Evolutionary conservation across 73 alveolate species (phyloP), one percentile per base, ranked within the genome.

Genomic region (Tetrahymena borealis): DNA sequence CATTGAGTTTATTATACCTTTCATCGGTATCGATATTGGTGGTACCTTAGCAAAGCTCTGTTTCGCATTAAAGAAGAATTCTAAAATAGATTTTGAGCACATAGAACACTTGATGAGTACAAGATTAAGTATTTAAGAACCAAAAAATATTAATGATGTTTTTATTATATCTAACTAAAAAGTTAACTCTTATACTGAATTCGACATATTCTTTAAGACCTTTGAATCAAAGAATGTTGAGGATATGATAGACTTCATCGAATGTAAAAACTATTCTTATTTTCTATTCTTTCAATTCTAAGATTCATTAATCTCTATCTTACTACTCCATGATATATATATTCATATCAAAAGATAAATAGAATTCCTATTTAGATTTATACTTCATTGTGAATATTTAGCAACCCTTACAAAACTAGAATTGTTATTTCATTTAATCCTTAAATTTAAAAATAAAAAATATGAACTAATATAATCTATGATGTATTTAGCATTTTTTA

Each of bases 41-140:
- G 95, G 95, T 32, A 93, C 95, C 35, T 85, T 93, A 78, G 78
- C 95, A 15, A 93, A 93, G 39, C 92, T 93, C 24, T 40, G 79
- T 24, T 39, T 93, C 39, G 93, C 93, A 28, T 39, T 90, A n/a
- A 93, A 93, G 36, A 39, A 31, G 78, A 79, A 90, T 12, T 38
- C 40, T 0, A 8, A 16, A 10, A 39, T 93, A 31, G 91, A 93
- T 31, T 38, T 85, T 28, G 91, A 93, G 78, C 78, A 60, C 10
- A 35, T 37, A 12, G 91, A 93, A 31, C 79, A 85, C 18, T 39
- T 93, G 11, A 79, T 38, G 39, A 93, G 95, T 93, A 93, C n/a
- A 60, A 60, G 35, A 60, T 60, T 60, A 60, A 6, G 85, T 24
- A 42, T 15, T n/a, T 3, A 60, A n/a, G 28, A 60, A n/a, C 28